These are phyloP conservation scores for Aspergillus kassunensis DNA, from an alignment of 495 filamentous ascomycete species.

Conservation along the genomic window DNA sequence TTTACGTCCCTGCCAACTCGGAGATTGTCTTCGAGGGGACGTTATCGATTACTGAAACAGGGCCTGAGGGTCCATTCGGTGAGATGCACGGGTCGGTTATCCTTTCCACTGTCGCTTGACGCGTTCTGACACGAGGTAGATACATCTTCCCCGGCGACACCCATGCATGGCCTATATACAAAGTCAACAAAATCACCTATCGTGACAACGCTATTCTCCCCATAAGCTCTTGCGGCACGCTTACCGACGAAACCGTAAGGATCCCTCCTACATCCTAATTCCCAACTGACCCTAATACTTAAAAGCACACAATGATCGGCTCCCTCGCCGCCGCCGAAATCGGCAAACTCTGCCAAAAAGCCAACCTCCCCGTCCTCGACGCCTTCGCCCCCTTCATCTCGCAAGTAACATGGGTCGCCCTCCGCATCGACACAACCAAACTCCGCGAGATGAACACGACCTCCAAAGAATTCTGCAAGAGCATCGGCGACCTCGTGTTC, in stretches of 20 bases:
- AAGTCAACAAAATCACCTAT: slow-evolving; percentile 35
- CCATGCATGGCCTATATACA: slow-evolving; percentile 27
- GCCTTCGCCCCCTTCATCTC: slow-evolving; percentile 38
- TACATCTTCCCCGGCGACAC: slow-evolving; percentile 29
- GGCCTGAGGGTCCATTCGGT: slow-evolving; percentile 32
- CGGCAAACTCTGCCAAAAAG: slow-evolving; percentile 31
- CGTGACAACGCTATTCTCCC: slow-evolving; percentile 32
- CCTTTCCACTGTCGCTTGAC: neutral
- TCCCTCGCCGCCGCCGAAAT: slow-evolving; percentile 38
- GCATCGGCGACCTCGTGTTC: slow-evolving; percentile 35
- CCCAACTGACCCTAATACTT: neutral
- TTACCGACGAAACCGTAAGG: slow-evolving; percentile 30
- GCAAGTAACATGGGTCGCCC: slow-evolving; percentile 38
- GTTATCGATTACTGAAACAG: slow-evolving; percentile 29
- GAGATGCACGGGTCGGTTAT: slow-evolving; percentile 27
- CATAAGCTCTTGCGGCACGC: slow-evolving; percentile 24
- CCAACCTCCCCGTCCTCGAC: slow-evolving; percentile 32
- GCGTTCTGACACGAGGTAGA: neutral
- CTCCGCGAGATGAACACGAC: slow-evolving; percentile 31
- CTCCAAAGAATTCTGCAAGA: slow-evolving; percentile 24
- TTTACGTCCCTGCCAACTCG: slow-evolving; percentile 33
- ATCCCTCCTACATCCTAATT: neutral
- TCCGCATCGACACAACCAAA: slow-evolving; percentile 30
- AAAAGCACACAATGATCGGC: slow-evolving; percentile 36
- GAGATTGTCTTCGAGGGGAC: slow-evolving; percentile 39